These are phyloP conservation scores for Mucor racemosus DNA, from an alignment of 371 early-diverging fungal genomes.

Conservation along the genomic window DNA sequence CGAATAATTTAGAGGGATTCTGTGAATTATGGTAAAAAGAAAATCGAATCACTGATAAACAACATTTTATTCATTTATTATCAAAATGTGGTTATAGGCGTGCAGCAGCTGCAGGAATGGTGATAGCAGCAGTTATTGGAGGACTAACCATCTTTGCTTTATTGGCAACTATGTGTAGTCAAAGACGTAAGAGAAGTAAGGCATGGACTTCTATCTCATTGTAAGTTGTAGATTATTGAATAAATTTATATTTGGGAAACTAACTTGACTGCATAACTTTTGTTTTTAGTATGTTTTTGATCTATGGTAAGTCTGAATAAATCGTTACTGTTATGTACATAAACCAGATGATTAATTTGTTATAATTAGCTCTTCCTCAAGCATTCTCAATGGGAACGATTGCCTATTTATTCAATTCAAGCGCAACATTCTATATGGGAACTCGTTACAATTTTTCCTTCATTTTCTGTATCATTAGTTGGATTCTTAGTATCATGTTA, in stretches of 20 bases:
- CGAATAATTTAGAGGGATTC: constrained; percentile 41
- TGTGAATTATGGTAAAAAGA: constrained; percentile 52
- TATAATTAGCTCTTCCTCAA: constrained; percentile 30
- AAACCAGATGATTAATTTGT: neutral
- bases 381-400: constrained; percentile 50
- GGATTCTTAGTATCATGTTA: constrained; percentile 44
- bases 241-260: neutral
- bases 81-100: constrained; percentile 29
- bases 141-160: constrained; percentile 40
- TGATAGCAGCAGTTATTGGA: constrained; percentile 46
- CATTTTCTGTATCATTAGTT: constrained; percentile 49
- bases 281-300: constrained; percentile 25
- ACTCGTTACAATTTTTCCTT: constrained; percentile 53
- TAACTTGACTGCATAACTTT: neutral
- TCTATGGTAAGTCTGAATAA: constrained; percentile 26
- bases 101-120: constrained; percentile 49
- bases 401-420: constrained; percentile 51
- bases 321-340: neutral
- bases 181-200: constrained; percentile 42
- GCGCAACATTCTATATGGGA: constrained; percentile 51
- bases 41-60: neutral
- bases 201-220: constrained; percentile 50
- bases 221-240: constrained; percentile 22
- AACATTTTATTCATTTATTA: too few relatives aligned
- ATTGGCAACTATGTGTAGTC: constrained; percentile 49